Evolutionary conservation across 768 basidiomycete genomes (phyloP), one percentile per base, ranked within the genome.

Genomic region (Tubosaeta brunneosetosa): DNA sequence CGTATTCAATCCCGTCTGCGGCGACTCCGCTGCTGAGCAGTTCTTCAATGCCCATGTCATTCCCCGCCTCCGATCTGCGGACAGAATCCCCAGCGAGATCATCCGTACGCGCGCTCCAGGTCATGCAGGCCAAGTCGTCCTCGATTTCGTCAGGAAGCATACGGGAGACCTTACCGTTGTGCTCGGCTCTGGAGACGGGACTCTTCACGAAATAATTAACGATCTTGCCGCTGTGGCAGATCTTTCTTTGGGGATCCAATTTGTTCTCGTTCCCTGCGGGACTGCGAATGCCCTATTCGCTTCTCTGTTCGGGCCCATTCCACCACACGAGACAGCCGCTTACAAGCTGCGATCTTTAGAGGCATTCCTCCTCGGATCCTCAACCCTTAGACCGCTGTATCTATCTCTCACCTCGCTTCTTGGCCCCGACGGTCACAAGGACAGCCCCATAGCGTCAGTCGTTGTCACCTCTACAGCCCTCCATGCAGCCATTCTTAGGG

Each of bases 281-380:
- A 95, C 93, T n/a, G 94, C 93, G 40, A 97, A 98, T 66, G 95
- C 95, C 0, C 76, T 97, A 32, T 94, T 87, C 68, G 76, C 81
- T 6, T 84, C 89, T 7, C 70, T 93, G 27, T 94, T 88, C 67
- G 84, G 84, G 0, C 79, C 82, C 0, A 43, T 53, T 17, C 29
- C 63, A 9, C 57, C 59, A 14, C 61, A 54, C 47, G 51, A 68
- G 14, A 51, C 69, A 22, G 41, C 64, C 9, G 53, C 67, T 13
- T 80, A 82, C 67, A 77, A 73, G 51, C 71, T 88, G 32, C 75
- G 72, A 56, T 85, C 86, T 3, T 57, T 89, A 10, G 68, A 77
- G 16, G 74, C 80, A 2, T 83, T 77, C 61, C 62, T 88, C 32
- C 50, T 22, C 22, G 22, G 64, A 37, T 69, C 66, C 31, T 65